These are phyloP conservation scores for Fagopyrum homotropicum DNA, from an alignment of 148 eudicot genomes.

Conservation along the genomic window DNA sequence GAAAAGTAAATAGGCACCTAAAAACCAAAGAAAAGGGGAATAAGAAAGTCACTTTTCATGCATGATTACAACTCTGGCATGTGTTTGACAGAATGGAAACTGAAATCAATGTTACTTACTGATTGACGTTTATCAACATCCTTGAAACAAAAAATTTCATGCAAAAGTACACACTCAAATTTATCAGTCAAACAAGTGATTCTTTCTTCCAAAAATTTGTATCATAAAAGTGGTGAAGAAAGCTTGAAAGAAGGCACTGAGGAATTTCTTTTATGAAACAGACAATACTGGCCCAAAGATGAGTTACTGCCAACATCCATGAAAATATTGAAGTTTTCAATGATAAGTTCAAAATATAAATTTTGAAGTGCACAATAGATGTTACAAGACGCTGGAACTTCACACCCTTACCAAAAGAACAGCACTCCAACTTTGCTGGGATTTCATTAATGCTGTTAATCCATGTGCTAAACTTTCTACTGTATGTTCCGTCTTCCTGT, in stretches of 20 bases:
- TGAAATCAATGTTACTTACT: conserved; percentile 34
- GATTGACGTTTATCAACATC: conserved; percentile 64
- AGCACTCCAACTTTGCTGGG: conserved; percentile 42
- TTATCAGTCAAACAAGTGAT: not conserved
- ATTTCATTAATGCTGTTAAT: conserved; percentile 36
- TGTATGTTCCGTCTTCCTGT: conserved; percentile 36
- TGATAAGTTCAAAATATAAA: not conserved
- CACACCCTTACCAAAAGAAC: conserved; percentile 48
- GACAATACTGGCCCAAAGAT: not conserved
- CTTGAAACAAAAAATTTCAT: conserved; percentile 71
- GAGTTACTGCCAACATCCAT: not conserved
- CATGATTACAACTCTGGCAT: not conserved
- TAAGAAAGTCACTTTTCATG: not conserved
- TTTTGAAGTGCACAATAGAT: not conserved
- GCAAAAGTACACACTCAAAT: conserved; percentile 42
- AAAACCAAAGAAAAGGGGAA: not conserved
- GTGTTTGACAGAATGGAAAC: not conserved
- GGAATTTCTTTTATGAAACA: not conserved
- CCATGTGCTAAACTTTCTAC: conserved; percentile 33
- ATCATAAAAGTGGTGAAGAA: not conserved
- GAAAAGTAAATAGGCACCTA: no score
- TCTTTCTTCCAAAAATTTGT: not conserved
- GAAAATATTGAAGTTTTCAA: not conserved
- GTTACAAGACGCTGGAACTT: not conserved
- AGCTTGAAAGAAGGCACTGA: not conserved